Conservation (phyloP, 305 asterid genomes). For the Fraxinus sp. region DNA sequence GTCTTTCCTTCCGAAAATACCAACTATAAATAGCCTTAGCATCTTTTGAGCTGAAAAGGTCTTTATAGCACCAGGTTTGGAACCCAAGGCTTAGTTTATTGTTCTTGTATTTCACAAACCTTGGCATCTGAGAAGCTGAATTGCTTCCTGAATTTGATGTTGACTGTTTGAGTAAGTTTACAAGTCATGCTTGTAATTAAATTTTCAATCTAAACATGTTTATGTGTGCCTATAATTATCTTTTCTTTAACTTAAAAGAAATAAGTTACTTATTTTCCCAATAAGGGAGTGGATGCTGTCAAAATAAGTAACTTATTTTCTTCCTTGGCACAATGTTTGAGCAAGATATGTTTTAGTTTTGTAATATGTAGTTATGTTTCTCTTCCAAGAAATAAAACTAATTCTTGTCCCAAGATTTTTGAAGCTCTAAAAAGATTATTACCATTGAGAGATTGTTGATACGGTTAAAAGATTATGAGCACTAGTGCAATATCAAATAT, state of each 20-base stretch:
- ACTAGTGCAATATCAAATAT: not conserved
- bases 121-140: not conserved
- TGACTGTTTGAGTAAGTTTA: not conserved
- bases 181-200: not conserved
- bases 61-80: too few species aligned
- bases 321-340: not conserved
- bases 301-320: not conserved
- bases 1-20: too few species aligned
- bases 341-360: not conserved
- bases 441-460: not conserved
- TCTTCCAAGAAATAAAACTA: not conserved
- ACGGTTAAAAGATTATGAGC: not conserved
- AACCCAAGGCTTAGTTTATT: not conserved
- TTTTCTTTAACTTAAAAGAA: not conserved
- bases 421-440: not conserved
- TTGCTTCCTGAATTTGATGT: not conserved
- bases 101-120: not conserved
- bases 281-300: not conserved
- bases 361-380: not conserved
- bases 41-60: too few species aligned
- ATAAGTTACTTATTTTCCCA: not conserved
- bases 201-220: not conserved
- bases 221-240: not conserved
- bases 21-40: too few species aligned
- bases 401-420: constrained; percentile 9